Evolutionary conservation across 306 rosid species (phyloP).

Genomic region (Glycyrrhiza uralensis): DNA sequence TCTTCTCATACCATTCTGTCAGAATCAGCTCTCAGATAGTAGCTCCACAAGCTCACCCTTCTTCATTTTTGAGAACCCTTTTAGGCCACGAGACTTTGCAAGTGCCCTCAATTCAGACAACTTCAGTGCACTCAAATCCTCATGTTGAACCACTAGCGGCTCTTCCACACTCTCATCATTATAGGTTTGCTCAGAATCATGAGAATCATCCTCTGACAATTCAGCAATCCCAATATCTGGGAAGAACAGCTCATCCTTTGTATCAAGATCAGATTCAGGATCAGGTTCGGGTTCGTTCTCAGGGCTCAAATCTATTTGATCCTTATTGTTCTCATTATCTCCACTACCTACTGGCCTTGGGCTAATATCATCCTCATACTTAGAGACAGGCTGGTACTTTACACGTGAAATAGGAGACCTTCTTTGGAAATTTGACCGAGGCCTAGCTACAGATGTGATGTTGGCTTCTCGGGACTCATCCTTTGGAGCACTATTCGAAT

Average conservation of each 20-base stretch:
- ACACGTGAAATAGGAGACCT: constrained; percentile 82
- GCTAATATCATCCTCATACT: constrained; percentile 34
- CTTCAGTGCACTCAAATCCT: constrained; percentile 65
- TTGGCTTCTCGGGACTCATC: constrained; percentile 51
- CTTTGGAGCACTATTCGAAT: constrained; percentile 45
- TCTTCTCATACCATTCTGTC: constrained; percentile 11
- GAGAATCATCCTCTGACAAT: constrained; percentile 48
- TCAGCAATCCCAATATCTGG: constrained; percentile 44
- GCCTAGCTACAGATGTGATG: constrained; percentile 45
- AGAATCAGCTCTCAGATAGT: constrained; percentile 43
- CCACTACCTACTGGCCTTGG: constrained; percentile 25
- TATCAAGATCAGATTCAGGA: constrained; percentile 31
- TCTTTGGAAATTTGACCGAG: constrained; percentile 75
- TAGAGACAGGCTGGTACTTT: constrained; percentile 52
- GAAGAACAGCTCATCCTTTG: constrained; percentile 37
- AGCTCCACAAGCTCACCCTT: constrained; percentile 68
- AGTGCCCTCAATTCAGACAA: constrained; percentile 73
- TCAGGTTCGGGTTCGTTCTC: constrained; percentile 36
- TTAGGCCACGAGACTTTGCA: constrained; percentile 77
- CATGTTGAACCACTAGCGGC: constrained; percentile 27
- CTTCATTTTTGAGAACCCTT: constrained; percentile 91
- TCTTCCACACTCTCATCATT: constrained; percentile 35
- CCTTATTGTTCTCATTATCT: constrained; percentile 33
- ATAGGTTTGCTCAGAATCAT: constrained; percentile 39
- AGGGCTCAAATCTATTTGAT: constrained; percentile 37